Evolutionary conservation across 225 moss, liverwort and hornwort genomes (phyloP).

Genomic region (Marchantia paleacea): DNA sequence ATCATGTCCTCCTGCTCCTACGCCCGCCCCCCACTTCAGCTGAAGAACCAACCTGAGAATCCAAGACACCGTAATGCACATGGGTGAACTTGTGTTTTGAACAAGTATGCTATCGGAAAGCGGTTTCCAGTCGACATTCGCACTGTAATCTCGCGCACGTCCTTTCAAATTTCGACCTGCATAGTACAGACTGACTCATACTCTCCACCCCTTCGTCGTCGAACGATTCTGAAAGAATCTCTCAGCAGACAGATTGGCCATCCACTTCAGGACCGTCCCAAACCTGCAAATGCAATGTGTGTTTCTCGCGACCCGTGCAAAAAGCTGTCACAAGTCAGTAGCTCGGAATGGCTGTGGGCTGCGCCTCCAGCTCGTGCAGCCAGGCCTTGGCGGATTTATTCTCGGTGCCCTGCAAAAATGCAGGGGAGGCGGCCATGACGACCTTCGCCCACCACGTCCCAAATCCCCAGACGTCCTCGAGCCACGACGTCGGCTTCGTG

Average conservation of each 20-base stretch:
- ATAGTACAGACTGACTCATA: too few relatives aligned
- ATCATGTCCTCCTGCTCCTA: background rate
- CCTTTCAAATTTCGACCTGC: background rate
- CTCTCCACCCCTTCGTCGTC: background rate
- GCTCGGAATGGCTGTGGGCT: background rate
- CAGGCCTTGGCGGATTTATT: constrained; percentile 17
- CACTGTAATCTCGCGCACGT: background rate
- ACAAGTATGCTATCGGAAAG: background rate
- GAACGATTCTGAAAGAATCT: background rate
- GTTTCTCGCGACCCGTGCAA: too few relatives aligned
- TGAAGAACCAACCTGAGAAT: background rate
- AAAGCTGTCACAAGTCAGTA: background rate
- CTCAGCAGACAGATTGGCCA: background rate
- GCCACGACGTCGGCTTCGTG: constrained; percentile 11
- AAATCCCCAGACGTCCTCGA: constrained; percentile 22
- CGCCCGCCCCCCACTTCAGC: background rate
- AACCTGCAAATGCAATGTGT: background rate
- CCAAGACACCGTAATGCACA: background rate
- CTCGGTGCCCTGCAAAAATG: constrained; percentile 3
- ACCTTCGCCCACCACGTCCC: constrained; percentile 22
- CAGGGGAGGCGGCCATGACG: constrained; percentile 11
- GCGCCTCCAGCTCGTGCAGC: constrained; percentile 9
- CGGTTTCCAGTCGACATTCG: background rate
- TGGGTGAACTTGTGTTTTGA: background rate
- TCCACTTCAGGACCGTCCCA: background rate